phyloP scores from a whole-genome alignment of 2,329 filamentous ascomycete genomes.

The Nemania serpens region DNA sequence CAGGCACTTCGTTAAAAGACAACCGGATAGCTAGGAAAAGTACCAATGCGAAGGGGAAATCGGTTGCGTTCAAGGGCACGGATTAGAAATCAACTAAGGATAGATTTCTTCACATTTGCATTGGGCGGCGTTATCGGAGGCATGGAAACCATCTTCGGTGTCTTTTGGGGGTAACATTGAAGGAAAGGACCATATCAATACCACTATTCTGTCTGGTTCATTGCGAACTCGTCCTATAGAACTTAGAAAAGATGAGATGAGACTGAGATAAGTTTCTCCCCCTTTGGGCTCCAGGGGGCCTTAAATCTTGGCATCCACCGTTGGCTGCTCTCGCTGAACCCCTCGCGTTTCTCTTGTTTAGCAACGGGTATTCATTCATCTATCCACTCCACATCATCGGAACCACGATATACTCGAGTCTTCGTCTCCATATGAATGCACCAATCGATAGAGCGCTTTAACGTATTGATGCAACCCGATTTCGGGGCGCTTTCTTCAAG shows the following conservation, averaged over 20 bases:
- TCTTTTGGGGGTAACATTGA: conserved; percentile 4
- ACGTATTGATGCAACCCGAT: not conserved
- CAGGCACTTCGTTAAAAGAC: conserved; percentile 34
- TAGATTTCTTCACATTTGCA: conserved; percentile 25
- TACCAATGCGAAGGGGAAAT: conserved; percentile 36
- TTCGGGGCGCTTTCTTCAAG: too few species aligned
- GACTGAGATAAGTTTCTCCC: not conserved
- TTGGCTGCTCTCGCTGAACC: not conserved
- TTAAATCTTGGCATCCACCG: not conserved
- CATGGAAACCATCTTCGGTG: conserved; percentile 13
- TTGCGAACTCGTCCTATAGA: not conserved
- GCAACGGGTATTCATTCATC: not conserved
- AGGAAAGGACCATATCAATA: not conserved
- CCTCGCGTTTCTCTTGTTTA: not conserved
- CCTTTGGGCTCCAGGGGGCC: not conserved
- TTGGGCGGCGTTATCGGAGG: conserved; percentile 32
- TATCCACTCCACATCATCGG: not conserved
- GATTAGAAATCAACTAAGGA: conserved; percentile 25
- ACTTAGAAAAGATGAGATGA: not conserved
- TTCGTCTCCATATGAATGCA: not conserved
- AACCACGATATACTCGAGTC: not conserved
- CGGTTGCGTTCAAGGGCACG: conserved; percentile 36
- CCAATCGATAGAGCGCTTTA: too few species aligned
- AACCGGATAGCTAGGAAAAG: conserved; percentile 30
- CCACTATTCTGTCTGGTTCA: not conserved